A percentile compares a stretch with the other conserved stretches of the same genome.
These are phyloP conservation scores for Myriosclerotinia duriaeana DNA, from an alignment of 2,329 filamentous ascomycete genomes.

Conservation along the genomic window DNA sequence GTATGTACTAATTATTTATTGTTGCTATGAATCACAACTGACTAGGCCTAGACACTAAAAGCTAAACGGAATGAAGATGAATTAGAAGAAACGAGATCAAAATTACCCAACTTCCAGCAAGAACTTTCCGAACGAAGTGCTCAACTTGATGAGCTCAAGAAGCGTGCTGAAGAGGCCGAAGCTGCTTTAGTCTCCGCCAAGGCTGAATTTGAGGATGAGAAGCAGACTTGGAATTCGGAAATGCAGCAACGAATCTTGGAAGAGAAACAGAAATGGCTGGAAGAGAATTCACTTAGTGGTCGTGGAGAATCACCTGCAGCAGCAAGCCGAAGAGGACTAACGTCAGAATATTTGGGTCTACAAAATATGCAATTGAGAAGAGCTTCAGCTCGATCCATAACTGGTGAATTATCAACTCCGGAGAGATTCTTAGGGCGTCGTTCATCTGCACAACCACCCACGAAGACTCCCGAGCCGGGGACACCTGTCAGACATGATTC, in stretches of 20 bases:
- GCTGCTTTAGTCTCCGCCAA: constrained; percentile 59
- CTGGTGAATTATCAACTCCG: constrained; percentile 33
- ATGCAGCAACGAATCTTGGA: constrained; percentile 61
- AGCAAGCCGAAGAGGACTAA: constrained; percentile 39
- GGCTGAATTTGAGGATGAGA: constrained; percentile 58
- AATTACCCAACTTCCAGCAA: constrained; percentile 62
- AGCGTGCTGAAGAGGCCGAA: constrained; percentile 65
- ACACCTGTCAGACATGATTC: constrained; percentile 40
- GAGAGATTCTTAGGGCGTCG: constrained; percentile 33
- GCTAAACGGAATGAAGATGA: constrained; percentile 70
- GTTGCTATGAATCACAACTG: constrained; percentile 31
- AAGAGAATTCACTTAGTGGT: constrained; percentile 42
- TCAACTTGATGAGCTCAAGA: constrained; percentile 61
- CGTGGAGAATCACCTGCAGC: constrained; percentile 38
- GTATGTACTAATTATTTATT: constrained; percentile 50
- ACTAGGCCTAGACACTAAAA: constrained; percentile 58
- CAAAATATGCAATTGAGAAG: constrained; percentile 42
- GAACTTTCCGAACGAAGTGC: constrained; percentile 61
- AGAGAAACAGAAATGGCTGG: constrained; percentile 59
- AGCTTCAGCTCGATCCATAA: constrained; percentile 37
- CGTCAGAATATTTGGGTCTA: constrained; percentile 41
- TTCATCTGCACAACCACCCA: constrained; percentile 33
- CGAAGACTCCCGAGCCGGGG: constrained; percentile 35
- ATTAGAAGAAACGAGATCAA: constrained; percentile 66
- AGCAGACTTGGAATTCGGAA: constrained; percentile 57